phyloP scores from a whole-genome alignment of 345 rosid species.

The Psidium guajava region DNA sequence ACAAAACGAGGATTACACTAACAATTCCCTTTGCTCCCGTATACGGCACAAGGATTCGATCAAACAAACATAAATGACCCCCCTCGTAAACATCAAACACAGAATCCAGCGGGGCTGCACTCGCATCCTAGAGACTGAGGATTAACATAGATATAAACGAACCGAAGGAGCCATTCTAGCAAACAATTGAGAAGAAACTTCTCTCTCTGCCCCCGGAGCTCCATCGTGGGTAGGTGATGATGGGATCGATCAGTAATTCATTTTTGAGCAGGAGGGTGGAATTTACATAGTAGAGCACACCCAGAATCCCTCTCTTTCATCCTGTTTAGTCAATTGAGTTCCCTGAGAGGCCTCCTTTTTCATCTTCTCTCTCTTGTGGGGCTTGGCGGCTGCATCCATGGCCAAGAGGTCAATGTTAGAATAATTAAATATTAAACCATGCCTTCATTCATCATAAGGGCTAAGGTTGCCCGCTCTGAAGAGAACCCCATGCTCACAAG shows the following conservation, averaged over 20 bases:
- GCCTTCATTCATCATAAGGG: conserved; percentile 47
- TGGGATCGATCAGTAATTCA: not conserved
- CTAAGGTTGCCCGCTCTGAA: conserved; percentile 34
- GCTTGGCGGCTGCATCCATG: too few species aligned
- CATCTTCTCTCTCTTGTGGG: too few species aligned
- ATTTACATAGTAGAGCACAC: not conserved
- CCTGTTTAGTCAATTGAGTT: too few species aligned
- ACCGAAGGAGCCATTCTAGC: not conserved
- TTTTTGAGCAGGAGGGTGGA: not conserved
- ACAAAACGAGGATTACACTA: not conserved
- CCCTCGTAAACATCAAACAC: not conserved
- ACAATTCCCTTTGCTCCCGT: not conserved
- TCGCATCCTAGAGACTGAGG: not conserved
- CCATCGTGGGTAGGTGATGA: not conserved
- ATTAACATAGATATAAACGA: not conserved
- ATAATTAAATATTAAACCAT: too few species aligned
- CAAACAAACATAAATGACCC: not conserved
- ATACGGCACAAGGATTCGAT: not conserved
- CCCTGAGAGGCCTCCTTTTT: too few species aligned
- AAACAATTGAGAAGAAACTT: not conserved
- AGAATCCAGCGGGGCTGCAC: not conserved
- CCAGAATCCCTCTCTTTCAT: not conserved
- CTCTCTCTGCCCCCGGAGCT: not conserved
- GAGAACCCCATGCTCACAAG: conserved; percentile 50
- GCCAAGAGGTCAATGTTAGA: too few species aligned